Base-by-base conservation (phyloP, 768 basidiomycete genomes). In the Leccinum olivaceopallidum region DNA sequence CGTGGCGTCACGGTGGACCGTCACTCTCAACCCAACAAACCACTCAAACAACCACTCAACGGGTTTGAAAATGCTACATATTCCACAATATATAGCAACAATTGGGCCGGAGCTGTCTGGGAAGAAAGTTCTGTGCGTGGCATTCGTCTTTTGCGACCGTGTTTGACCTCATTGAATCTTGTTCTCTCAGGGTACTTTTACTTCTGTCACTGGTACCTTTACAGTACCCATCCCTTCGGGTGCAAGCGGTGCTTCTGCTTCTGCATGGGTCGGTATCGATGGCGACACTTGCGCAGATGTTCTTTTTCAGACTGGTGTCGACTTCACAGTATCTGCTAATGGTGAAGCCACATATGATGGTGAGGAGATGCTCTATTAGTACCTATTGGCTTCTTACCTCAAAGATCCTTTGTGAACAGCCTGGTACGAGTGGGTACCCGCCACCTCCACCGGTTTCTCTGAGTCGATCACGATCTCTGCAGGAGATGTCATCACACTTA, bases 231-330 rank as follows among this genome's bases (percentile, higher is more conserved):
- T 32, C 16, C 49, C 52, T 30, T 53, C 47, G 7, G 64, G 64
- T 26, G 5, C 36, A 7, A 47, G 2, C 1, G 56, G 49, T 6
- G 4, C 24, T 18, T n/a, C 36, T 42, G 63, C 56, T 16, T 20
- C 59, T 12, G 56, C 49, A 16, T 65, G 64, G 63, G 63, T 65
- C 24, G 64, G 64, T 8, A 60, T 65, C 2, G 64, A 65, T 26
- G 63, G 58, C 10, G 16, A n/a, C 14, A 55, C 50, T 4, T 65
- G 64, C 9, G 0, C 1, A 4, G 26, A 6, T 39, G 56, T 39
- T 34, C 49, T 65, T 39, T 42, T 64, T n/a, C 63, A 57, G 44
- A 56, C 60, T 6, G 60, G 62, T 7, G 7, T 63, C 9, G 26
- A 4, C 5, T 50, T 62, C 18, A 39, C 22, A 14, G 24, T 54